phyloP scores from a whole-genome alignment of 2,329 filamentous ascomycete species.

The Hypomyces rosellus region DNA sequence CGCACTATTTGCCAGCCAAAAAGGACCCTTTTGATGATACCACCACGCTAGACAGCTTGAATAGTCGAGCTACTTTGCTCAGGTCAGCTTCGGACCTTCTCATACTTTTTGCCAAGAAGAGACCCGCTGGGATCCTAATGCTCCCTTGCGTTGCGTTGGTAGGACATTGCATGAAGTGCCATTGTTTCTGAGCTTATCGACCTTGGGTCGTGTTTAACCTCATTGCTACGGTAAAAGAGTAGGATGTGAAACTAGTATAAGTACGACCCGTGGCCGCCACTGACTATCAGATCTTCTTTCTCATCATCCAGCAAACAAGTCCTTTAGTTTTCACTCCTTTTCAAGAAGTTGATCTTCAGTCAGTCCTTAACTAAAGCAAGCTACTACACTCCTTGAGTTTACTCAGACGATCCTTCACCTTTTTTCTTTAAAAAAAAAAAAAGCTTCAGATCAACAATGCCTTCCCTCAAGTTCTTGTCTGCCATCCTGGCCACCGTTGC shows the following conservation, averaged over 20 bases:
- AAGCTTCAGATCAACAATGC: constrained; percentile 14
- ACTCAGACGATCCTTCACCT: constrained; percentile 15
- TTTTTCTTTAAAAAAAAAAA: not conserved
- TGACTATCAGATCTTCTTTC: not conserved
- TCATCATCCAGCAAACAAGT: not conserved
- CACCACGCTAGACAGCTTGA: too few relatives aligned
- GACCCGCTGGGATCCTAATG: too few relatives aligned
- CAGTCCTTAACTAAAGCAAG: not conserved
- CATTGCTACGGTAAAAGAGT: not conserved
- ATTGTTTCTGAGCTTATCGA: not conserved
- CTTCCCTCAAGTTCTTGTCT: constrained; percentile 22
- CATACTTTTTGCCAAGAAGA: too few relatives aligned
- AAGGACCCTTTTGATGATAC: too few relatives aligned
- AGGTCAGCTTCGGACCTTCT: too few relatives aligned
- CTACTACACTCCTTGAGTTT: constrained; percentile 4
- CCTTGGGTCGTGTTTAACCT: too few relatives aligned
- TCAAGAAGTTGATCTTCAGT: not conserved
- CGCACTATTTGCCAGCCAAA: too few relatives aligned
- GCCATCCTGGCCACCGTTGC: constrained; percentile 22
- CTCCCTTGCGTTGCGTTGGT: not conserved
- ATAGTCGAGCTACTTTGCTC: too few relatives aligned
- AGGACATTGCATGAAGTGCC: not conserved
- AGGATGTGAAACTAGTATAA: not conserved
- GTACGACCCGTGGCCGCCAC: not conserved
- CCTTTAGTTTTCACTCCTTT: not conserved